Percentiles rank a stretch among this genome's conserved stretches.
phyloP scores from a whole-genome alignment of 768 basidiomycete species.

The Kwoniella dendrophila region DNA sequence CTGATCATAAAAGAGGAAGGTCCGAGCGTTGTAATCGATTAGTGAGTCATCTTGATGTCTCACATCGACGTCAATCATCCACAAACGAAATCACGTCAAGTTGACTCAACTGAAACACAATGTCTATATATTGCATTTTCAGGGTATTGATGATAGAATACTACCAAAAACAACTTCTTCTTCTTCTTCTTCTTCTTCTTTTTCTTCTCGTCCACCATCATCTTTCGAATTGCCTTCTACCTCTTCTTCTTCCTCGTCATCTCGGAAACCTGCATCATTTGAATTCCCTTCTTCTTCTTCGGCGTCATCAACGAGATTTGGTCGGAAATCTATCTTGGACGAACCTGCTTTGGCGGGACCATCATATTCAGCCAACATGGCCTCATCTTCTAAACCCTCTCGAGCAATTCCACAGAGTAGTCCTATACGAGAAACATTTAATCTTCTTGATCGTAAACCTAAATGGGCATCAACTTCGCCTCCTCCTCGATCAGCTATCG shows the following conservation, averaged over 20 bases:
- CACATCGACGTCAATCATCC: background rate
- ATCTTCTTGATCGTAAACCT: too few species aligned
- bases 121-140: background rate
- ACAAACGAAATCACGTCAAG: constrained; percentile 2
- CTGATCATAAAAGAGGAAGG: constrained; percentile 25
- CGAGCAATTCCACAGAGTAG: background rate
- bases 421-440: background rate
- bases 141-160: background rate
- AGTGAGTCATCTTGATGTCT: constrained; percentile 1
- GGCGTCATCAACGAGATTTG: background rate
- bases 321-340: constrained; percentile 2
- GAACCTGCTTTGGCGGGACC: background rate
- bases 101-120: background rate
- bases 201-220: background rate
- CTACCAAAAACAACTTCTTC: background rate
- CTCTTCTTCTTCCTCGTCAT: background rate
- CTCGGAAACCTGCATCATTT: too few species aligned
- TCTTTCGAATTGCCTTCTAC: background rate
- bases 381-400: background rate
- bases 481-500: background rate
- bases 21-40: constrained; percentile 18
- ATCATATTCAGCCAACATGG: background rate
- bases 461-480: background rate
- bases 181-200: constrained; percentile 1
- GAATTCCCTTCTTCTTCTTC: constrained; percentile 7